These are phyloP conservation scores for Tetrahymena borealis DNA, from an alignment of 73 alveolate genomes.

Conservation along the genomic window DNA sequence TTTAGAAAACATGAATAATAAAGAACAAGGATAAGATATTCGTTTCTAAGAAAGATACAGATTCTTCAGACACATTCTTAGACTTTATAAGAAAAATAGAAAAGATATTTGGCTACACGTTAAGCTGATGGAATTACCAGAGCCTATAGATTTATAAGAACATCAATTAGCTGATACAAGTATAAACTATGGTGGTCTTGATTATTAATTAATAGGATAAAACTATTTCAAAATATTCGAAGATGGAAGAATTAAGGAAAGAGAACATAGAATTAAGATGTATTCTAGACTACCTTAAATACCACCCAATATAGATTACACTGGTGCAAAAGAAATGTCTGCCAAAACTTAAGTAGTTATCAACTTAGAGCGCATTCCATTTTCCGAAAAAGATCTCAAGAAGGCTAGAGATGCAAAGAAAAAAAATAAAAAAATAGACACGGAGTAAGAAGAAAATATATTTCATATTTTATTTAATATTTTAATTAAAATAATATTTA, in stretches of 20 bases:
- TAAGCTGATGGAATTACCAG: constrained; percentile 34
- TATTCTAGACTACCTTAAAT: constrained; percentile 18
- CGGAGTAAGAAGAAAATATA: neutral
- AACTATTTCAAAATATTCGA: constrained; percentile 17
- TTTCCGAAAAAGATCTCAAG: neutral
- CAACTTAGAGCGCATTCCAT: neutral
- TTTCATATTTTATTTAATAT: neutral
- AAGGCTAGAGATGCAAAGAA: neutral
- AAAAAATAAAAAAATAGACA: neutral
- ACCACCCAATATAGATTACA: constrained; percentile 27
- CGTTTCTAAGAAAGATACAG: constrained; percentile 26
- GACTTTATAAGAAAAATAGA: neutral
- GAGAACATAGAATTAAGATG: constrained; percentile 14
- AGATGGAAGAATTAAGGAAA: constrained; percentile 4
- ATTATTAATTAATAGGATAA: constrained; percentile 22
- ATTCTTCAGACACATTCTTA: constrained; percentile 18
- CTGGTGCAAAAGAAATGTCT: constrained; percentile 12
- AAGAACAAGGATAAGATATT: constrained; percentile 22
- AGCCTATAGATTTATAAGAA: constrained; percentile 31
- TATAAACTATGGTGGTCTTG: constrained; percentile 37
- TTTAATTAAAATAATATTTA: neutral
- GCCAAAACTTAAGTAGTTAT: neutral
- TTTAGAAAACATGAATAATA: constrained; percentile 30
- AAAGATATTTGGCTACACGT: constrained; percentile 29
- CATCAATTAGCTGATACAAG: constrained; percentile 3